Evolutionary conservation across 306 rosid genomes (phyloP), one percentile per base, ranked within the genome.

Genomic region (Benincasa hispida): DNA sequence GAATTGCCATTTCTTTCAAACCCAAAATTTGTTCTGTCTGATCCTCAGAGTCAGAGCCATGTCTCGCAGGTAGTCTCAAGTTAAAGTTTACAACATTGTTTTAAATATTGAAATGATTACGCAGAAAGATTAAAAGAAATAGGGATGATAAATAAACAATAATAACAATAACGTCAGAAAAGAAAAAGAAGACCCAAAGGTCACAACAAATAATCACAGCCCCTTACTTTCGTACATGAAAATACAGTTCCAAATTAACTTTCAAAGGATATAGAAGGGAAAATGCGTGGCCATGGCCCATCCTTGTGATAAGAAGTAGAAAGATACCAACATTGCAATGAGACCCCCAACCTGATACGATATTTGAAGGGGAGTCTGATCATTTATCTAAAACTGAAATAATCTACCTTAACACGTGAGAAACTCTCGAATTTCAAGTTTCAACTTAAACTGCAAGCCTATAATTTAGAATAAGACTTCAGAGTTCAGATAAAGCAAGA

Each of bases 291-390:
- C 91, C 11, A 81, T 90, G 48, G 97, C 98, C 99, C 99, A 95
- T 77, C 99, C 99, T 88, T 87, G 97, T 42, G 98, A 88, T 79
- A 95, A 85, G 69, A 92, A 85, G 86, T 92, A 92, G 81, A 90
- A 88, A 74, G 99, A 89, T 51, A 91, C 85, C 87, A 87, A 72
- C 98, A 90, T 95, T 76, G 99, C 98, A 84, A 95, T n/a, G 67
- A 95, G 90, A 76, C 99, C 99, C 30, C 91, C 96, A 70, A 89
- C 86, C 98, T 95, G 92, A 82, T 86, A 80, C 90, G 91, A 82
- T 84, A 80, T 81, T 81, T 76, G 76, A 76, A 89, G 70, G 80
- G 76, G 69, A 79, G 25, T 70, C 84, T 63, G 75, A 83, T 76
- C 7, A 37, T 35, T 79, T 51, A 82, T 55, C 77, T 61, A 83